Base-by-base conservation (phyloP, 225 moss, liverwort and hornwort species). In the Straminergon stramineum region DNA sequence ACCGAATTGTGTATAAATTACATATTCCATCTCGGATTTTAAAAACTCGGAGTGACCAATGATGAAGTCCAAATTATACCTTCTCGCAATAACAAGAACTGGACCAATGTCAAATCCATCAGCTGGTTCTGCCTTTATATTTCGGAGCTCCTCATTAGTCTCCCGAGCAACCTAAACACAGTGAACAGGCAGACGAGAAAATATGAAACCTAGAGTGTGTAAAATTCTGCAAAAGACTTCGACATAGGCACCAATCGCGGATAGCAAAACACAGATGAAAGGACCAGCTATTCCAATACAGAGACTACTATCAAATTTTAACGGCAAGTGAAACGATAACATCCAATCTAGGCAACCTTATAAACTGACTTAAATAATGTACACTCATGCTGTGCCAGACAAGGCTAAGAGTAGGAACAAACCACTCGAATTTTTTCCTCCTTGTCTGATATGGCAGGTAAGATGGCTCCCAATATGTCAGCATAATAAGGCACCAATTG, bases 371-470 rank as follows among this genome's bases (percentile, higher is more conserved):
- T 87, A 35, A 61, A 87, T 69, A 82, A 52, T 82, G 87, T 61
- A 84, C 26, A 86, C 51, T 66, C 15, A 83, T 89, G 61, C 81
- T 60, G 75, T 67, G 68, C 31, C 52, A 27, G 69, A 71, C 82
- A 90, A 81, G 67, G 39, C 52, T 43, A 76, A 63, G 89, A 41
- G 66, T 41, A 85, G 52, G 87, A 79, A 93, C 93, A 82, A 92
- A 98, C 98, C 97, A 95, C 95, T 95, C 96, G 93, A 74, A 97
- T 96, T 87, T 97, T 97, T 81, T 97, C 97, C 91, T 97, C 98
- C 87, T 96, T 95, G 91, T 99, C 98, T 53, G 98, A 97, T 85
- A 99, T 99, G 87, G 96, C 96, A 71, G 97, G 98, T 87, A 99
- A 91, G 69, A 99, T 94, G 83, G 97, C 98, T 90, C 97, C 96